phyloP scores from a whole-genome alignment of 805 yeast genomes.

The Kregervanrija fluxuum region DNA sequence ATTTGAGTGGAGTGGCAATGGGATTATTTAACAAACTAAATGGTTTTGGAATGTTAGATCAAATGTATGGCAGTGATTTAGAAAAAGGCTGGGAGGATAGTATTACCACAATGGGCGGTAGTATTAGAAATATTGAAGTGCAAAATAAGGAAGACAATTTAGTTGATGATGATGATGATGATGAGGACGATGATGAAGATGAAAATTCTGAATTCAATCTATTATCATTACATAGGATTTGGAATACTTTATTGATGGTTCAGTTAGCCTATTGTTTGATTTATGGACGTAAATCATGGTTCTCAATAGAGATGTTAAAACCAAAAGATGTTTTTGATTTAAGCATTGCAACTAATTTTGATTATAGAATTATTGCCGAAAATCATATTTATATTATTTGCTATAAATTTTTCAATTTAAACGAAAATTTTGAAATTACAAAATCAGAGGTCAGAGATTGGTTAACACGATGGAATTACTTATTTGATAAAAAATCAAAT shows the following conservation, averaged over 20 bases:
- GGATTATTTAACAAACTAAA: slow-evolving; percentile 49
- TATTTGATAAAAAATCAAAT: slow-evolving; percentile 61
- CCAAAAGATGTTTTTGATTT: slow-evolving; percentile 31
- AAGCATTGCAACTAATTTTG: slow-evolving; percentile 65
- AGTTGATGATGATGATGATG: slow-evolving; percentile 1
- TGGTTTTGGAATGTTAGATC: slow-evolving; percentile 32
- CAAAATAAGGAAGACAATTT: background rate
- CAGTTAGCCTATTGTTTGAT: slow-evolving; percentile 62
- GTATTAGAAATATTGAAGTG: background rate
- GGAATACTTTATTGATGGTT: slow-evolving; percentile 64
- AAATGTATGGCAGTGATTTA: slow-evolving; percentile 18
- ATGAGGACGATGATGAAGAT: slow-evolving; percentile 1
- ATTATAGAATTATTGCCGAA: slow-evolving; percentile 78
- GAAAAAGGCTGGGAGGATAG: slow-evolving; percentile 8
- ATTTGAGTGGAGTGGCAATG: slow-evolving; percentile 56
- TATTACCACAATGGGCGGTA: background rate
- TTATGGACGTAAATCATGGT: slow-evolving; percentile 36
- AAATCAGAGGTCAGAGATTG: slow-evolving; percentile 44
- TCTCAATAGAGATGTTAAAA: slow-evolving; percentile 40
- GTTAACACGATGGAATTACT: slow-evolving; percentile 63
- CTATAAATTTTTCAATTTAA: slow-evolving; percentile 48
- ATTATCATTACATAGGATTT: slow-evolving; percentile 52
- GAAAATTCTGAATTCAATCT: slow-evolving; percentile 39
- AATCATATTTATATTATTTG: slow-evolving; percentile 52
- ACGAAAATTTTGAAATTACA: slow-evolving; percentile 9